phyloP scores from a whole-genome alignment of 1,139 yeast species.

The Kodamaea derodonti region DNA sequence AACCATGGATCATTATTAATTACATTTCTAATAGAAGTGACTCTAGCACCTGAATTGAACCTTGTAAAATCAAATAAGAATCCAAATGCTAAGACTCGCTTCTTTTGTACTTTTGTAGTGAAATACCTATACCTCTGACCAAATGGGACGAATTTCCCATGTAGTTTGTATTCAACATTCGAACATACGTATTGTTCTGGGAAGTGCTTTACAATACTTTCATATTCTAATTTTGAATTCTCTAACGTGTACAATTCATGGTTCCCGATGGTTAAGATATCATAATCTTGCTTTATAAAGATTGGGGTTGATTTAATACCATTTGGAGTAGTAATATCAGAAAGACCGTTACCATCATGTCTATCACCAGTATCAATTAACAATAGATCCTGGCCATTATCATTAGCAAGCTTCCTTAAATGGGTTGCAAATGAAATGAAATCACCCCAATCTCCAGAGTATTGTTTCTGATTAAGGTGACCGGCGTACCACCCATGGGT shows the following conservation, averaged over 20 bases:
- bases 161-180: constrained; percentile 66
- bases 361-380: constrained; percentile 89
- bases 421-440: constrained; percentile 64
- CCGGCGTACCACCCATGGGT: constrained; percentile 97
- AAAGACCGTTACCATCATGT: constrained; percentile 89
- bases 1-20: constrained; percentile 61
- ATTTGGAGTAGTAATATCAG: constrained; percentile 73
- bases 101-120: constrained; percentile 51
- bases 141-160: constrained; percentile 55
- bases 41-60: constrained; percentile 57
- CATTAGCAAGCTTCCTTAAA: constrained; percentile 43
- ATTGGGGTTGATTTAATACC: constrained; percentile 62
- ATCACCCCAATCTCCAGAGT: constrained; percentile 92
- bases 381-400: constrained; percentile 55
- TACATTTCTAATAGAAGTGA: constrained; percentile 57
- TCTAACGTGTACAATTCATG: constrained; percentile 83
- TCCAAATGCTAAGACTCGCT: constrained; percentile 65
- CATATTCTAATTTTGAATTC: constrained; percentile 63
- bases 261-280: constrained; percentile 82
- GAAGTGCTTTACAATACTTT: constrained; percentile 52
- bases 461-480: constrained; percentile 69
- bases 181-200: constrained; percentile 70
- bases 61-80: constrained; percentile 75
- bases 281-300: constrained; percentile 67
- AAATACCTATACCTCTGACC: constrained; percentile 68